A percentile compares a stretch with the other conserved stretches of the same genome.
Evolutionary conservation across 2,329 filamentous ascomycete species (phyloP).

Genomic region (Cladosporium sp.): DNA sequence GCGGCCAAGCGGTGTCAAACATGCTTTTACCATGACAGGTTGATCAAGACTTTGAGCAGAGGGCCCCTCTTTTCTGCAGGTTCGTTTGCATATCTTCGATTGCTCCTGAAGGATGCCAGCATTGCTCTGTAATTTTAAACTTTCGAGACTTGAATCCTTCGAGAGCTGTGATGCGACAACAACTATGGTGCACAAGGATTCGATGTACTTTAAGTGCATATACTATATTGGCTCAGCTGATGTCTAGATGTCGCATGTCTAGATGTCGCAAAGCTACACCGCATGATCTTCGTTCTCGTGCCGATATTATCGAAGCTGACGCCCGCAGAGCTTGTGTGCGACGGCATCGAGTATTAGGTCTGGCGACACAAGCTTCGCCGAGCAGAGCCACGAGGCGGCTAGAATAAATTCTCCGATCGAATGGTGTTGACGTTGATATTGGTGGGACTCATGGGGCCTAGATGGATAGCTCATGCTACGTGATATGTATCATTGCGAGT

Average conservation of each 20-base stretch:
- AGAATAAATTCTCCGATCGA: background rate
- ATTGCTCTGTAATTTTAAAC: background rate
- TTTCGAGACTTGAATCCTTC: background rate
- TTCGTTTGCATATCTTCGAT: background rate
- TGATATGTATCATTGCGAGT: background rate
- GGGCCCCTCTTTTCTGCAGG: background rate
- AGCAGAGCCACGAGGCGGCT: background rate
- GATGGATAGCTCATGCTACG: background rate
- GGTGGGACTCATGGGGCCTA: background rate
- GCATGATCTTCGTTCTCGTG: background rate
- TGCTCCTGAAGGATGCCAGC: background rate
- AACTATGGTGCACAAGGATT: background rate
- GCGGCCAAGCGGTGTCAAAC: conserved; percentile 6
- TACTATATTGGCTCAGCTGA: background rate
- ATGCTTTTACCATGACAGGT: background rate
- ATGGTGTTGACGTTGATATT: background rate
- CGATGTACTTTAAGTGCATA: background rate
- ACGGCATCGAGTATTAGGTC: background rate
- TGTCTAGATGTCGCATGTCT: background rate
- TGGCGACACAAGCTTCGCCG: background rate
- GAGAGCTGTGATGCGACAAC: background rate
- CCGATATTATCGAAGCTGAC: background rate
- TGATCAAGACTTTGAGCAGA: background rate
- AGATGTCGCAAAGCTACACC: background rate
- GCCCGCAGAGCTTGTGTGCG: background rate